Evolutionary conservation across 257 asterid species (phyloP).

Genomic region (Petrea volubilis): DNA sequence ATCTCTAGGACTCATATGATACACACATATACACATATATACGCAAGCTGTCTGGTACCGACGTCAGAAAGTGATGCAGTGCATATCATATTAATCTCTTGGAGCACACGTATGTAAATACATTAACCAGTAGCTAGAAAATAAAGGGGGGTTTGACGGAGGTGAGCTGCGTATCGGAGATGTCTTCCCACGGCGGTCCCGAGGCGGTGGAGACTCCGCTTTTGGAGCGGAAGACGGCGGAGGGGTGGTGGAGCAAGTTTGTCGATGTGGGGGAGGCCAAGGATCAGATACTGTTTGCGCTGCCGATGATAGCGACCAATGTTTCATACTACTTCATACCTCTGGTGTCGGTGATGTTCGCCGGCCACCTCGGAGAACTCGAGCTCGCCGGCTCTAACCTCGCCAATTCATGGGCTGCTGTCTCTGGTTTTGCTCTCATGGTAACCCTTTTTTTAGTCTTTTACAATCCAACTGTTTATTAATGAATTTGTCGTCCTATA

Average conservation of each 20-base stretch:
- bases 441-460: conserved; percentile 20
- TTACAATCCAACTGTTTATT: background rate
- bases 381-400: conserved; percentile 72
- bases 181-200: conserved; percentile 27
- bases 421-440: conserved; percentile 66
- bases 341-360: conserved; percentile 77
- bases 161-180: background rate
- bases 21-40: too few species aligned
- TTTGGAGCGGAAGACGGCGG: conserved; percentile 20
- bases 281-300: conserved; percentile 51
- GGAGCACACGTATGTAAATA: too few species aligned
- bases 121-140: too few species aligned
- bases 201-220: conserved; percentile 31
- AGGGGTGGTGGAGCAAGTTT: conserved; percentile 38
- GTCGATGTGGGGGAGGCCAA: conserved; percentile 66
- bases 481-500: too few species aligned
- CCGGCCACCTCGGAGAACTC: conserved; percentile 81
- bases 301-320: conserved; percentile 64
- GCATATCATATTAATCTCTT: too few species aligned
- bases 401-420: conserved; percentile 77
- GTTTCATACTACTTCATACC: conserved; percentile 54
- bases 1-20: too few species aligned
- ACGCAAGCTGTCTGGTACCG: too few species aligned
- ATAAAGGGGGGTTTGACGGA: too few species aligned
- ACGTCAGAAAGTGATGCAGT: too few species aligned